These are phyloP conservation scores for Penicillium sp. DNA, from an alignment of 2,329 filamentous ascomycete genomes.

Conservation along the genomic window DNA sequence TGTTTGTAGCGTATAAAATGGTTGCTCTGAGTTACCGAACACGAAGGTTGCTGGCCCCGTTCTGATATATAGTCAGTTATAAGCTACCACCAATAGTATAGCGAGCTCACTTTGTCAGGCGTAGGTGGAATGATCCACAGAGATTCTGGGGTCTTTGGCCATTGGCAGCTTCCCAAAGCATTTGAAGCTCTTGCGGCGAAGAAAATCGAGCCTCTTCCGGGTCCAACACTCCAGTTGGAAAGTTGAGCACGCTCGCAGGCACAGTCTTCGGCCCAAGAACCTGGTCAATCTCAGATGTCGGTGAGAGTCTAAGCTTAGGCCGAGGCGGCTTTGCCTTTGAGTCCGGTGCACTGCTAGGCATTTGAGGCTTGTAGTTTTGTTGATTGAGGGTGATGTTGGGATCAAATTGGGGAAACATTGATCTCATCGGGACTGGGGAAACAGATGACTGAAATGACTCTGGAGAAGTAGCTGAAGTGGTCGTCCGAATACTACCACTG, in stretches of 20 bases:
- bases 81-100: not conserved
- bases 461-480: constrained; percentile 13
- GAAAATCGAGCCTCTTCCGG: constrained; percentile 39
- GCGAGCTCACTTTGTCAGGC: constrained; percentile 41
- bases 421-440: constrained; percentile 43
- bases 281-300: constrained; percentile 37
- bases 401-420: constrained; percentile 49
- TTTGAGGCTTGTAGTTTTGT: constrained; percentile 39
- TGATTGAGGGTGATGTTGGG: constrained; percentile 37
- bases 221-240: constrained; percentile 39
- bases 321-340: constrained; percentile 13
- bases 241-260: constrained; percentile 44
- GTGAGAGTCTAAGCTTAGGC: constrained; percentile 33
- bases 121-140: constrained; percentile 40
- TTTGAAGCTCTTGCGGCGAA: constrained; percentile 39
- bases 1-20: constrained; percentile 48
- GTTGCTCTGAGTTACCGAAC: constrained; percentile 43
- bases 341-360: constrained; percentile 9
- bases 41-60: constrained; percentile 44
- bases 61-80: constrained; percentile 28
- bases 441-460: constrained; percentile 20
- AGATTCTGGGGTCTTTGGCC: constrained; percentile 39
- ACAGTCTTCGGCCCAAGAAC: constrained; percentile 43
- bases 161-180: constrained; percentile 49
- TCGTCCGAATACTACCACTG: constrained; percentile 15